These are phyloP conservation scores for Euphorbia celastroides DNA, from an alignment of 441 rosid species.

Conservation along the genomic window DNA sequence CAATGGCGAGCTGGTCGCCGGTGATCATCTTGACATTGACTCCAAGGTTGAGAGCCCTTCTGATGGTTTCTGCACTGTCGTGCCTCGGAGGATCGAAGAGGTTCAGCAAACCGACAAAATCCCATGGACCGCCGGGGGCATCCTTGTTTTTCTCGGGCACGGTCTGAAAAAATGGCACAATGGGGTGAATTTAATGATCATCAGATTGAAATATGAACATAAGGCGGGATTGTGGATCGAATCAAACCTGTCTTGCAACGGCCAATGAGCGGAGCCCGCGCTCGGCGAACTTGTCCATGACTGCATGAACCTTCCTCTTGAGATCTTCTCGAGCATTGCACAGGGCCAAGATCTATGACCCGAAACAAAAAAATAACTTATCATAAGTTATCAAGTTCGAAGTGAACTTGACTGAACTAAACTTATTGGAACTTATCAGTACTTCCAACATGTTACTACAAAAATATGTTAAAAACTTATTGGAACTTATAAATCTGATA, in stretches of 20 bases:
- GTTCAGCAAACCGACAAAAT: slow-evolving; percentile 67
- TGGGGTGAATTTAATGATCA: no score
- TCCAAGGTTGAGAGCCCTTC: slow-evolving; percentile 82
- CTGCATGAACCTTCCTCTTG: slow-evolving; percentile 55
- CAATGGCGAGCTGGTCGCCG: slow-evolving; percentile 92
- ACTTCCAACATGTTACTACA: no score
- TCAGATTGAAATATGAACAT: no score
- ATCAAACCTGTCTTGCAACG: slow-evolving; percentile 91
- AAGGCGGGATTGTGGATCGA: no score
- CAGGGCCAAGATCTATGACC: slow-evolving; percentile 60
- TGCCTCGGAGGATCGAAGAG: slow-evolving; percentile 94
- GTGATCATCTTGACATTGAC: slow-evolving; percentile 93
- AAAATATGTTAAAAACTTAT: no score
- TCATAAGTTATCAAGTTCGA: no score
- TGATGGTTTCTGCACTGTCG: slow-evolving; percentile 87
- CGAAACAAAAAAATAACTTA: no score
- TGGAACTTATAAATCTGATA: no score
- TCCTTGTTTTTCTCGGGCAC: slow-evolving; percentile 77
- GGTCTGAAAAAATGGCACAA: no score
- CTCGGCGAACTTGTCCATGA: slow-evolving; percentile 81
- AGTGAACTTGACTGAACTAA: no score
- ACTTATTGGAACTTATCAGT: no score
- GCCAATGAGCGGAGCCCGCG: slow-evolving; percentile 85
- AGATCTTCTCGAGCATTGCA: slow-evolving; percentile 73
- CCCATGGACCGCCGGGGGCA: slow-evolving; percentile 70